These are phyloP conservation scores for Cichorium intybus DNA, from an alignment of 140 eudicot species.

Conservation along the genomic window DNA sequence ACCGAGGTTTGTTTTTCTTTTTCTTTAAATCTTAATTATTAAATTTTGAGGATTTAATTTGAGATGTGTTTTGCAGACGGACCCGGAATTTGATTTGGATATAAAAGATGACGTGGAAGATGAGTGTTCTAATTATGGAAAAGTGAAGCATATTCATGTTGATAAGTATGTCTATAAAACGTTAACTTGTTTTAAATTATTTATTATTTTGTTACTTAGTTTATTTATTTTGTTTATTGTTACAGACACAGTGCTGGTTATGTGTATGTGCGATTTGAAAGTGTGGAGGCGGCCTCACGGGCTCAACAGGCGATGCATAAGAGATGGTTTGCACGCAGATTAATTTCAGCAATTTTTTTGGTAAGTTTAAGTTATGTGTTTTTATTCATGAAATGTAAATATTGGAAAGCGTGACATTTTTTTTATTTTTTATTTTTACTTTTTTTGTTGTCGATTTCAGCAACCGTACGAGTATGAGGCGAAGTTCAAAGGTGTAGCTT, in stretches of 20 bases:
- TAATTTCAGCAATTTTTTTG: slow-evolving; percentile 82
- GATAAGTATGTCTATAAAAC: slow-evolving; percentile 64
- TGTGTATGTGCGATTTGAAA: slow-evolving; percentile 74
- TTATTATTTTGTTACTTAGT: not conserved
- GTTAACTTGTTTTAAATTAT: not conserved
- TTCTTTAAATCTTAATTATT: not conserved
- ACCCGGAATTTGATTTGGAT: slow-evolving; percentile 90
- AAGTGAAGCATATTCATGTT: slow-evolving; percentile 74
- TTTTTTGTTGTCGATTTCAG: slow-evolving; percentile 33
- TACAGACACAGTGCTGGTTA: slow-evolving; percentile 80
- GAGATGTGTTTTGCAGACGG: slow-evolving; percentile 41
- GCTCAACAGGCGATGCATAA: slow-evolving; percentile 91
- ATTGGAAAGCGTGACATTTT: too few relatives aligned
- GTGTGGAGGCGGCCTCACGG: slow-evolving; percentile 67
- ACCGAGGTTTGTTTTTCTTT: slow-evolving; percentile 50
- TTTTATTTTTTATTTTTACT: not conserved
- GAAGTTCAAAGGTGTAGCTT: slow-evolving; percentile 67
- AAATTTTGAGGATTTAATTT: not conserved
- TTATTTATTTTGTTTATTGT: not conserved
- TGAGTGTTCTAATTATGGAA: slow-evolving; percentile 86
- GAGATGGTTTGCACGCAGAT: slow-evolving; percentile 87
- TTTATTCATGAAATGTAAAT: too few relatives aligned
- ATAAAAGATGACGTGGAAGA: slow-evolving; percentile 85
- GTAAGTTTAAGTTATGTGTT: slow-evolving; percentile 33
- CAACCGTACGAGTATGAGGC: slow-evolving; percentile 98